A percentile compares a stretch with the other conserved stretches of the same genome.
These are phyloP conservation scores for Diacronema lutheri DNA, from an alignment of 78 protist genomes.

Conservation along the genomic window DNA sequence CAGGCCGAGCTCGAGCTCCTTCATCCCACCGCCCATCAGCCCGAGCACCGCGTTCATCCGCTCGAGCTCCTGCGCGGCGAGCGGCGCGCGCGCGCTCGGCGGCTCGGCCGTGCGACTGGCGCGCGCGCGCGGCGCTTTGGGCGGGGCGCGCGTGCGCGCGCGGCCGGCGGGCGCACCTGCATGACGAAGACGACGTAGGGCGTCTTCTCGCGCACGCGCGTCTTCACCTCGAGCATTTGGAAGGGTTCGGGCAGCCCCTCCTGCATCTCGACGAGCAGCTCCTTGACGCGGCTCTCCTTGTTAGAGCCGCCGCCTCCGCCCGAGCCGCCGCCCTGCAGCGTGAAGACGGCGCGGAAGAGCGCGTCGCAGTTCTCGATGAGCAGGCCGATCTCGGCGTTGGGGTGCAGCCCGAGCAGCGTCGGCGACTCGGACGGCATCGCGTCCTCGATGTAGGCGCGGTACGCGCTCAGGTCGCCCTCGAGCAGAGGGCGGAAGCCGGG, in stretches of 20 bases:
- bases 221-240: conserved; percentile 5
- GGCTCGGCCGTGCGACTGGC: too few relatives aligned
- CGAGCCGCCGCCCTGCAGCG: not conserved
- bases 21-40: conserved; percentile 32
- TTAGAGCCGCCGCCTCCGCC: conserved; percentile 29
- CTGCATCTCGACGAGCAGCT: not conserved
- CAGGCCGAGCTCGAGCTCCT: conserved; percentile 59
- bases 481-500: conserved; percentile 35
- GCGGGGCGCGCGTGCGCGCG: too few relatives aligned
- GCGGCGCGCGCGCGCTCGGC: too few relatives aligned
- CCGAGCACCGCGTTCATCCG: conserved; percentile 52
- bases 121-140: too few relatives aligned
- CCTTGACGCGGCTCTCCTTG: conserved; percentile 34
- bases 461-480: conserved; percentile 7
- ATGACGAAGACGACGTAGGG: conserved; percentile 31
- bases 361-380: conserved; percentile 43
- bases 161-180: too few relatives aligned
- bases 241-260: conserved; percentile 25
- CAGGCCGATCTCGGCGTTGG: conserved; percentile 85
- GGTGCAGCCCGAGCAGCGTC: conserved; percentile 61
- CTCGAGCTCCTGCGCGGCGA: conserved; percentile 62
- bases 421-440: conserved; percentile 55
- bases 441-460: conserved; percentile 23
- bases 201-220: conserved; percentile 13
- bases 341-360: conserved; percentile 65